Evolutionary conservation across 108 stramenopile genomes (phyloP), one percentile per base, ranked within the genome.

Genomic region (Seminavis robusta): DNA sequence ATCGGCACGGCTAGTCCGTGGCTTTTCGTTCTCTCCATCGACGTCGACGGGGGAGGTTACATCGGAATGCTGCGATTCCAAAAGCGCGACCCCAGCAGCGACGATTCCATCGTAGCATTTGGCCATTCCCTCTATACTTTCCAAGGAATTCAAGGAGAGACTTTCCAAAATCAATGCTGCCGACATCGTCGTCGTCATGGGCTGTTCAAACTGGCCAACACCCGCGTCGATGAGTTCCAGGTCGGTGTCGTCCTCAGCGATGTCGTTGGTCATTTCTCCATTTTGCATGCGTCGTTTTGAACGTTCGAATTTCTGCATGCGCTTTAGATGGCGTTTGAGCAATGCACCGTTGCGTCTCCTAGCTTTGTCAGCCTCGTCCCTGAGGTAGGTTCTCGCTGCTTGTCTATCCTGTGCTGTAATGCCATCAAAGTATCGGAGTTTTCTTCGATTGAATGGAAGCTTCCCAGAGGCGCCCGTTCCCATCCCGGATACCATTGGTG

Each of bases 61-160:
- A 46, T 55, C 61, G 41, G 51, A 44, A 33, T 39, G 64, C 10
- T 69, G 59, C n/a, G 64, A 16, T 54, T 90, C 89, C 34, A 92
- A 53, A 30, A 93, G 33, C 3, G 88, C 91, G 23, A 72, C 68
- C 13, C 91, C 91, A 0, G 88, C 91, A 27, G 80, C 81, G 32
- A 89, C 83, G 41, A 93, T 87, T 6, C 86, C 91, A 51, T 89
- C 91, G 30, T 93, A 93, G 51, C 91, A 93, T 53, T 84, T 83
- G 32, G 85, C 66, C 86, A 93, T 85, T 37, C 91, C 91, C 55
- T 92, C 91, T 3, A 93, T 44, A 40, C 81, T 80, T 67, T 89
- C 88, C 3, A 69, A 27, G n/a, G 58, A 56, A 52, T 88, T 84
- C 7, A 93, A 41, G 32, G 64, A 39, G 13, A 93, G 45, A 52